These are phyloP conservation scores for Monosporascus cannonballus DNA, from an alignment of 2,329 filamentous ascomycete species.

Conservation along the genomic window DNA sequence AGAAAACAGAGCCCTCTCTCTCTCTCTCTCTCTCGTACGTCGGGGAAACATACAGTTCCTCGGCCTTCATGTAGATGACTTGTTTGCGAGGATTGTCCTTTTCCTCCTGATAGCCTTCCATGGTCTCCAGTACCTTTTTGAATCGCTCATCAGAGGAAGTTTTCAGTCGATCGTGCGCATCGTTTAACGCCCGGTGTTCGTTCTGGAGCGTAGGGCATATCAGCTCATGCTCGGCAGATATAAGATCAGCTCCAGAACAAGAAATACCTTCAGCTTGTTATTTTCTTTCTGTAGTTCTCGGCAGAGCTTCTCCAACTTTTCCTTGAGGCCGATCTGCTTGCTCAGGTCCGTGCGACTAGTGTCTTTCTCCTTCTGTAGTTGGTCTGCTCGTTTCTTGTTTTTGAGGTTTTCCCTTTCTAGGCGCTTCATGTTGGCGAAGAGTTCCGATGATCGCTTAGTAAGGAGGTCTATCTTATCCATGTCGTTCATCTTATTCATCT, in stretches of 20 bases:
- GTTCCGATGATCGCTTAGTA: conserved; percentile 84
- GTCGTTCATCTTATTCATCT: conserved; percentile 87
- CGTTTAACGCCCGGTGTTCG: conserved; percentile 88
- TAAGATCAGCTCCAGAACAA: not conserved
- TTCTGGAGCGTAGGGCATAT: conserved; percentile 45
- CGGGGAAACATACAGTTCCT: conserved; percentile 67
- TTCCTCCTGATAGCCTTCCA: conserved; percentile 83
- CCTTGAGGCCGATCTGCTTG: conserved; percentile 85
- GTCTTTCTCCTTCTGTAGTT: conserved; percentile 95
- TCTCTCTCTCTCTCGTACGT: not conserved
- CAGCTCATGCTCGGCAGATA: conserved; percentile 8
- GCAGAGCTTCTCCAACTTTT: conserved; percentile 94
- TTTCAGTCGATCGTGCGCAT: conserved; percentile 76
- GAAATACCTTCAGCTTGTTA: conserved; percentile 86
- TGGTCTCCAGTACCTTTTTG: conserved; percentile 70
- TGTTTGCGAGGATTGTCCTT: conserved; percentile 78
- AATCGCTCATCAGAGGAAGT: conserved; percentile 81
- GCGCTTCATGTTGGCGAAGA: conserved; percentile 91
- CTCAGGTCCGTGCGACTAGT: conserved; percentile 79
- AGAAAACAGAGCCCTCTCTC: conserved; percentile 4
- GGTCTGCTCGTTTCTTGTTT: conserved; percentile 91
- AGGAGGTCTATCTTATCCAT: conserved; percentile 87
- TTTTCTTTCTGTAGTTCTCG: conserved; percentile 94
- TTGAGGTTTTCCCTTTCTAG: conserved; percentile 91
- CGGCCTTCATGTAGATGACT: conserved; percentile 78